Base-by-base conservation (phyloP, 495 filamentous ascomycete genomes). In the Neurospora sp. region DNA sequence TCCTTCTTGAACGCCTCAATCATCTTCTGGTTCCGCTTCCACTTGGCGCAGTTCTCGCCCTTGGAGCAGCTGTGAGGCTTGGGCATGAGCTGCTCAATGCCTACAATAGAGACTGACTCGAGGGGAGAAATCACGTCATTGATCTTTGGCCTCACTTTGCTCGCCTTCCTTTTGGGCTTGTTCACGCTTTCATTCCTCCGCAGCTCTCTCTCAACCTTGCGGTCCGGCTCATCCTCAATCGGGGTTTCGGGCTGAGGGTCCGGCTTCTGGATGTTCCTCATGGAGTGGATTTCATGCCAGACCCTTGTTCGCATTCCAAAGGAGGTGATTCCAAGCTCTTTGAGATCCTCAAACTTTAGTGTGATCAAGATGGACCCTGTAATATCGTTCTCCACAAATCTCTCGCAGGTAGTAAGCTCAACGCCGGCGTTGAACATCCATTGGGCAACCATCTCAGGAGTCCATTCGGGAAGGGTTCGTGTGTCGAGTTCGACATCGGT, bases 321-420 rank as follows among this genome's bases (percentile, higher is more conserved):
- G 0, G 96, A 98, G n/a, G 86, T 83, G 73, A 99, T 96, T 28
- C 92, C 92, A 6, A 98, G 89, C 82, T 99, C 96, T 78, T 94
- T 94, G n/a, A 99, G 85, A 78, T 98, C 94, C 40, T 97, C 93
- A 76, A 92, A 89, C 78, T 97, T 92, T n/a, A 99, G 84, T 19
- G 92, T 90, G 34, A 95, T 88, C 2, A 99, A 85, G 70, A 98
- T 90, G 4, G 89, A 82, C 0, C 96, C 96, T 31, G 90, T 91
- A 79, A 99, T 98, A 78, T 99, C 96, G 81, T 99, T 95, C 75
- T 88, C 85, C 72, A 92, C 86, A 76, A 99, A 98, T 77, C 90
- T 92, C 71, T 96, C 89, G n/a, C 95, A 87, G 45, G 94, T 83
- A 1, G 84, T 82, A 13, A 88, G 82, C 71, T 98, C 93, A 75